phyloP scores from a whole-genome alignment of 2,329 filamentous ascomycete genomes.

The Blumeria hordei region DNA sequence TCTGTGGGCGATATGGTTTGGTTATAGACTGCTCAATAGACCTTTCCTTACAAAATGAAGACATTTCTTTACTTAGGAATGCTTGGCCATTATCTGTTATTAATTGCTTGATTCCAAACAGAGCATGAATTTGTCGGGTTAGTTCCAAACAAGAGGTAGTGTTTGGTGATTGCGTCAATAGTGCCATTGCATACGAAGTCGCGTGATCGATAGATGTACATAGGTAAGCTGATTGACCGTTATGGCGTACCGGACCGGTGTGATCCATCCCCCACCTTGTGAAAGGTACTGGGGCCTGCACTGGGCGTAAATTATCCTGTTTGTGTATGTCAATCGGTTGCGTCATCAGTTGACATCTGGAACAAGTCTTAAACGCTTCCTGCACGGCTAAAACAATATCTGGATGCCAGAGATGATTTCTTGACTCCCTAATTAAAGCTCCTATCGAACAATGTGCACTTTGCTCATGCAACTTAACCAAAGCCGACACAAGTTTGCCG shows the following conservation, averaged over 20 bases:
- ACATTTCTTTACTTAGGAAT: neutral
- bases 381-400: neutral
- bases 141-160: neutral
- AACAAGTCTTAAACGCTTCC: neutral
- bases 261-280: neutral
- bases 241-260: neutral
- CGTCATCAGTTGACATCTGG: neutral
- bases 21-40: neutral
- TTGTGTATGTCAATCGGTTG: neutral
- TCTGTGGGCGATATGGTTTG: neutral
- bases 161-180: neutral
- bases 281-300: neutral
- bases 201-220: neutral
- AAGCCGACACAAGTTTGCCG: neutral
- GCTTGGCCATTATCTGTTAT: neutral
- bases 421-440: neutral
- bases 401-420: neutral
- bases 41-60: neutral
- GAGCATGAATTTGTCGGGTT: neutral
- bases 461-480: neutral
- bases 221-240: neutral
- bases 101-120: neutral
- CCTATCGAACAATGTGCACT: conserved; percentile 1
- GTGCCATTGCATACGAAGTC: neutral
- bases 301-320: neutral